Evolutionary conservation across 371 early-diverging fungal genomes (phyloP), one percentile per base, ranked within the genome.

Genomic region (Blyttiomyces sp.): DNA sequence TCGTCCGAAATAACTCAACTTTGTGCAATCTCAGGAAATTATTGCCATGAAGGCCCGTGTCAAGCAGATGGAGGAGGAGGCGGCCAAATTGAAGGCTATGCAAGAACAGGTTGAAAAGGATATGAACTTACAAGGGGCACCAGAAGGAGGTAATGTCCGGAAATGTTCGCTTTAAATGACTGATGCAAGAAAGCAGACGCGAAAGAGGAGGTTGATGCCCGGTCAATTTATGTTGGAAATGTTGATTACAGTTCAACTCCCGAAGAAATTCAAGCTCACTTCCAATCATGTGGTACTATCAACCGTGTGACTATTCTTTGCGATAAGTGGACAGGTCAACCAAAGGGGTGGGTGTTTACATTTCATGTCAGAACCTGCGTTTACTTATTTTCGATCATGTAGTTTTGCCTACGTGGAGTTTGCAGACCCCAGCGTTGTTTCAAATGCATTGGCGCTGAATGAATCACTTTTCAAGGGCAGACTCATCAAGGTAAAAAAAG

Each of bases 341-440:
- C 98, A 43, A 97, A 96, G 70, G 98, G 98, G 73, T 89, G 49
- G 54, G 54, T 48, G 35, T 30, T 43, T 23, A 53, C 27, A 42
- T 53, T 46, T 28, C 60, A 42, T 4, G 57, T 11, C 30, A 19
- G 28, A 31, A 17, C 33, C n/a, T n/a, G n/a, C n/a, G n/a, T n/a
- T n/a, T n/a, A 7, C 7, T 34, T 9, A 33, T 5, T 11, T 31
- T 11, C 7, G 28, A n/a, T 6, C 4, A n/a, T 43, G 9, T 24
- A 66, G 69, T 35, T 93, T 85, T 72, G 97, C 95, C n/a, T 98
- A 96, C 65, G 86, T 98, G 16, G 97, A 98, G 74, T 98, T 98
- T 85, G 92, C 92, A 27, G 91, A 95, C 58, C 76, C 86, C 7
- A 75, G 83, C 2, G 83, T 85, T 2, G 94, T 96, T n/a, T 77